A percentile compares a stretch with the other conserved stretches of the same genome.
Conservation (phyloP, 2,329 filamentous ascomycete genomes). For the Acephala macrosclerotiorum region DNA sequence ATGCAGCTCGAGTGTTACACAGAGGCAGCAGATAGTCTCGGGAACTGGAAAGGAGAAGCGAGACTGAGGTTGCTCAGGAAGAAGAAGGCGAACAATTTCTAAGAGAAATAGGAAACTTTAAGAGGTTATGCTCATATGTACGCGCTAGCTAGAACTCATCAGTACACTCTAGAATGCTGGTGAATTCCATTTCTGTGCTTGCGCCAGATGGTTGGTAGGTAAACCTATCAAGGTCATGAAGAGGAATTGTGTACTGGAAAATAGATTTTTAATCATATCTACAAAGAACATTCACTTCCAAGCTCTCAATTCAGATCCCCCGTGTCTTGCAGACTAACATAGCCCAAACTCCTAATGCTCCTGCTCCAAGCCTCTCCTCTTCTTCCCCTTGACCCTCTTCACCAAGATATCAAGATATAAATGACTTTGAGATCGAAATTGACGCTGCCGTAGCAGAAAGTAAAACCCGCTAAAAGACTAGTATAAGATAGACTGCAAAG, state of each 20-base stretch:
- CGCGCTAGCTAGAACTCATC: not conserved
- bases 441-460: conserved; percentile 5
- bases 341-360: not conserved
- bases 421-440: not conserved
- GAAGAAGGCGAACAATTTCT: not conserved
- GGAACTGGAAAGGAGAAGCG: not conserved
- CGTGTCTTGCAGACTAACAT: not conserved
- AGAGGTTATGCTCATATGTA: not conserved
- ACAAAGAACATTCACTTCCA: not conserved
- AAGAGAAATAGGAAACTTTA: not conserved
- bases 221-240: not conserved
- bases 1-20: not conserved
- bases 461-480: not conserved
- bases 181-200: not conserved
- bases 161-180: not conserved
- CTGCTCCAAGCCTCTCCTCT: not conserved
- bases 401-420: not conserved
- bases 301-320: not conserved
- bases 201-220: not conserved
- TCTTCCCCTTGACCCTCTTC: not conserved
- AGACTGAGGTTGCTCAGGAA: not conserved
- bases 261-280: not conserved
- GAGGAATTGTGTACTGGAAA: not conserved
- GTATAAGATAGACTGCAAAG: conserved; percentile 5
- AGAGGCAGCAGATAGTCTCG: not conserved